A percentile compares a stretch with the other conserved stretches of the same genome.
Conservation (phyloP, 768 basidiomycete species). For the Lactarius quietus region DNA sequence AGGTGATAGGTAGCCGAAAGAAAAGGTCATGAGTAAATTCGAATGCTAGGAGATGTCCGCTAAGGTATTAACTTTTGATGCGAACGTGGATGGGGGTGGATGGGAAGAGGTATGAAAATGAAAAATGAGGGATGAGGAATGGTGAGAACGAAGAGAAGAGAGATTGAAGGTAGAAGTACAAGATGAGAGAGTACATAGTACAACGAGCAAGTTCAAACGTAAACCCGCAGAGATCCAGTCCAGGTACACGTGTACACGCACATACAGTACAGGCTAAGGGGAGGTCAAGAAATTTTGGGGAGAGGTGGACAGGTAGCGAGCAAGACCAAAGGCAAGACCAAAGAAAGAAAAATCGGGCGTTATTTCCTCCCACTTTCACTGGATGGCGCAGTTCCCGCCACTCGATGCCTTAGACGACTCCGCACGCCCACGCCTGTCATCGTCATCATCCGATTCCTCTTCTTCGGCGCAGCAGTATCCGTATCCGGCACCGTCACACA, state of each 20-base stretch:
- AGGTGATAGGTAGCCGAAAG: too few relatives aligned
- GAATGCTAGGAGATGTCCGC: not conserved
- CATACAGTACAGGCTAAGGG: too few relatives aligned
- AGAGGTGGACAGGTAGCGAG: not conserved
- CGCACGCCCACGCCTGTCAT: slow-evolving; percentile 16
- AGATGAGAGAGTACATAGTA: too few relatives aligned
- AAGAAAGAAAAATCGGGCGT: not conserved
- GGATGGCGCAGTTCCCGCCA: slow-evolving; percentile 18
- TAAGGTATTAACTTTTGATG: slow-evolving; percentile 1
- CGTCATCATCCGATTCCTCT: slow-evolving; percentile 2
- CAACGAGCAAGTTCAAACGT: too few relatives aligned
- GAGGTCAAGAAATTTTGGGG: too few relatives aligned
- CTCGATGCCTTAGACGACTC: slow-evolving; percentile 9
- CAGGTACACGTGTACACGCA: too few relatives aligned
- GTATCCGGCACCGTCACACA: not conserved
- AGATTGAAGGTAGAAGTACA: too few relatives aligned
- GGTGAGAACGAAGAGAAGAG: not conserved
- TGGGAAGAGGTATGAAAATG: not conserved
- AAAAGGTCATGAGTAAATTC: too few relatives aligned
- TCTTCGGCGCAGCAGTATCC: not conserved
- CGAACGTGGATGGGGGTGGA: not conserved
- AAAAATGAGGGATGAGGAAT: too few relatives aligned
- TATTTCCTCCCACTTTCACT: slow-evolving; percentile 2
- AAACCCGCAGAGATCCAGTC: too few relatives aligned
- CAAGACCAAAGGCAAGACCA: not conserved